Evolutionary conservation across 2,329 filamentous ascomycete species (phyloP), one percentile per base, ranked within the genome.

Genomic region (Bipolaris bicolor): DNA sequence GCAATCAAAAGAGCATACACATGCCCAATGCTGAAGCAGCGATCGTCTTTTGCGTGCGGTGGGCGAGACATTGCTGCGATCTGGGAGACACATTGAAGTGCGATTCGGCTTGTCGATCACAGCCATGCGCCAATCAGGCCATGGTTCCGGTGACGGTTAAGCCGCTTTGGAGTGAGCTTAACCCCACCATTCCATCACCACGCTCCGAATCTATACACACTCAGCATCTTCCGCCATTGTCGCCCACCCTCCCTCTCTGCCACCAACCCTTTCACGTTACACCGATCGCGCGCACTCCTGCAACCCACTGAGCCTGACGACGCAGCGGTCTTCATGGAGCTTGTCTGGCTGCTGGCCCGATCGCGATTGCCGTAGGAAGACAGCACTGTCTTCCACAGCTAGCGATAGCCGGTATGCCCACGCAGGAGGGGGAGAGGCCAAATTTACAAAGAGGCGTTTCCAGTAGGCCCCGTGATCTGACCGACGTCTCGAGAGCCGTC

Each of bases 361-460:
- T 83, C 81, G 82, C 83, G 82, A 85, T 81, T 79, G 82, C 82
- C 81, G 83, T 85, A 74, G 71, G 83, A 85, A 80, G 84, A 84
- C 82, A 77, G 75, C 57, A 52, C 55, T 62, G 83, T 81, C 82
- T 83, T 76, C 78, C 80, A 82, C 72, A 77, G 77, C 77, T 73
- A 77, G 76, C 76, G 76, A 77, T 71, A 76, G 75, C 76, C 76
- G 77, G 76, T 74, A 79, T 79, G 77, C 77, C 77, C 65, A 68
- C 76, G 68, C 66, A 62, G 58, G 68, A 63, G 40, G 67, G 65
- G 37, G 62, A 43, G 59, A 52, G 52, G 63, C 62, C 59, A 54
- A 68, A 62, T 52, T 60, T 62, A 52, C 62, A 63, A 61, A 46
- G 52, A 46, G 61, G 58, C 45, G 57, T 74, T 34, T 53, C 64